Base-by-base conservation (phyloP, 495 filamentous ascomycete species). In the Aspergillus egyptiacus region DNA sequence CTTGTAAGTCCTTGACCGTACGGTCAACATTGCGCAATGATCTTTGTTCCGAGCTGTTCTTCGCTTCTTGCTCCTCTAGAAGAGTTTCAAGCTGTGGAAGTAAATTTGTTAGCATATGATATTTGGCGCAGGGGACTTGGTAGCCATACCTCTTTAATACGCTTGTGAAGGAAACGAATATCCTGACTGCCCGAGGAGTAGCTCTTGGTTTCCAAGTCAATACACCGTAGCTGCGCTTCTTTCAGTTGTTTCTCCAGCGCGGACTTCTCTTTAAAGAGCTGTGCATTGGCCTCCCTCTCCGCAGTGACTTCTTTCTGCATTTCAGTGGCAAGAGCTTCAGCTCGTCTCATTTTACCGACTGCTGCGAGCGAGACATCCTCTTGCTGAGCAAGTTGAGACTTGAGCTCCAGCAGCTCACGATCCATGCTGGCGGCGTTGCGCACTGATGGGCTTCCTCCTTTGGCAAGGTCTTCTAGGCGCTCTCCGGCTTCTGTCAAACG, bases 341-440 rank as follows among this genome's bases (percentile, higher is more conserved):
- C 90, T 10, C 91, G 83, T n/a, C 93, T 79, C 93, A 98, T 98
- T 73, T 97, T 97, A 60, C 89, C 91, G 36, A 97, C 85, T 0
- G 93, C 93, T 2, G 93, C 93, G 3, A 86, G 77, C 15, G 89
- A 90, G 22, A 97, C 83, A 62, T 98, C 93, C 66, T 96, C 87
- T 61, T 96, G 88, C 54, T 95, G 90, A 7, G 91, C 93, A 30
- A 97, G 79, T 44, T 78, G 80, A 6, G 89, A 83, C 69, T 94
- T 96, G 50, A 98, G 81, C 55, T 96, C 87, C 2, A 98, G 78
- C 7, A 97, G 75, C 56, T 96, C 89, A 40, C 83, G 84, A 63
- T 97, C 91, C 62, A 88, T 87, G 54, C 79, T 84, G 14, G 93
- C 93, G 17, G 93, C 93, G 60, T 95, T 90, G 25, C 91, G 84